Evolutionary conservation across 345 rosid species (phyloP), one percentile per base, ranked within the genome.

Genomic region (Rhodamnia argentea): DNA sequence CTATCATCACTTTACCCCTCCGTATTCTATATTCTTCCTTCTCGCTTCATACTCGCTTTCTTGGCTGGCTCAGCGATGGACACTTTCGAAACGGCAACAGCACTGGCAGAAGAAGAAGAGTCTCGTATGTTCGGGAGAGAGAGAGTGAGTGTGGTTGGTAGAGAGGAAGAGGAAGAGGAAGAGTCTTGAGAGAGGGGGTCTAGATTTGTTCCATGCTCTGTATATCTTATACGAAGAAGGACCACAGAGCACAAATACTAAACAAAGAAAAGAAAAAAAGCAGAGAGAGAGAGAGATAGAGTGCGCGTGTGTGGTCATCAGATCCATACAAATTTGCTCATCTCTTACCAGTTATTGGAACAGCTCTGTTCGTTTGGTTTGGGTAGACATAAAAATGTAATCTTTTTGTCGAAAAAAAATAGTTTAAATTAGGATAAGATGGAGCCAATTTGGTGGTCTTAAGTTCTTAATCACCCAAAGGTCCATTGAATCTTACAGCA

Each of bases 1-100:
- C 91, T 50, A 90, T 91, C 94, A 90, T 92, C 90, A 91, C 92
- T 86, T 85, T 87, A 51, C 86, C 12, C 60, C 23, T 44, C 6
- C 47, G 26, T 50, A 57, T 22, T 59, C 44, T 29, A 54, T 29
- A 54, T 24, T 74, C 16, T 22, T 64, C 42, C 50, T 56, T 56
- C 53, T 60, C 83, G 15, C 37, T 42, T 76, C 76, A 26, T 82
- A n/a, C 27, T 76, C 27, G 75, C 59, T 70, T 14, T 84, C 86
- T 54, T 82, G 86, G 88, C 88, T 86, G 87, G 88, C 86, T 85
- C n/a, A 16, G 75, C 50, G 27, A 52, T 82, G 85, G 82, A 82
- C 24, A 32, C 29, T 6, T 62, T 83, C 83, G 87, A 86, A 83
- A 57, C 83, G 85, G 85, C 62, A 86, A 78, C 59, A 78, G 26